Conservation (phyloP, 2,329 filamentous ascomycete genomes). For the Penicillium sp. region DNA sequence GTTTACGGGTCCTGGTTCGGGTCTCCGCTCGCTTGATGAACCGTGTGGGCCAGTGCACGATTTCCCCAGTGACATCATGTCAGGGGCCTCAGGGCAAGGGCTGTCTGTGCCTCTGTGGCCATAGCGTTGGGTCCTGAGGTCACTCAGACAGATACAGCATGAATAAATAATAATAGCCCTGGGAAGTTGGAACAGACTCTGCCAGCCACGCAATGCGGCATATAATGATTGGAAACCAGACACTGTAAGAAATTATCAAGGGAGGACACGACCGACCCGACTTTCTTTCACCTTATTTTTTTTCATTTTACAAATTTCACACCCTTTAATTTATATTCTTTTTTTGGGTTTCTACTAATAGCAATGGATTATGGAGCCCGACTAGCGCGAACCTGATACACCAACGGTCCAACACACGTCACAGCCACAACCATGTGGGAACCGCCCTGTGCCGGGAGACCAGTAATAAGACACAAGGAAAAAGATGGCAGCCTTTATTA, state of each 20-base stretch:
- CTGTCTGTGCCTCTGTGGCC: conserved; percentile 17
- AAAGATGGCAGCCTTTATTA: too few species aligned
- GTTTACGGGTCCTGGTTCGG: not conserved
- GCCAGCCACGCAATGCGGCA: not conserved
- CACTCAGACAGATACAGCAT: too few species aligned
- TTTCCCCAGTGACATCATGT: conserved; percentile 30
- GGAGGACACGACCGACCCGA: not conserved
- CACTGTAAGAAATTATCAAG: not conserved
- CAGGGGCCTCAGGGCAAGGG: not conserved
- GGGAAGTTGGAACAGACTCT: not conserved
- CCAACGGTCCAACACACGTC: conserved; percentile 17
- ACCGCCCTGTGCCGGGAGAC: conserved; percentile 8
- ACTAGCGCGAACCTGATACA: conserved; percentile 26
- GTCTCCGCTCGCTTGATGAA: conserved; percentile 2
- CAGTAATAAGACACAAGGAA: not conserved
- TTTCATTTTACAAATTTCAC: too few species aligned
- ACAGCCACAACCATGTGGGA: conserved; percentile 30
- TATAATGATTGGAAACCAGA: not conserved
- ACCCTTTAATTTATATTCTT: not conserved
- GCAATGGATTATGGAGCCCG: conserved; percentile 22
- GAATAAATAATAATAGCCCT: too few species aligned
- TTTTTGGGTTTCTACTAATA: conserved; percentile 26
- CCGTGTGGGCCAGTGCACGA: conserved; percentile 23
- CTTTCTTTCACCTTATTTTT: not conserved
- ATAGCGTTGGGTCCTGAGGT: conserved; percentile 13